Base-by-base conservation (phyloP, 345 rosid species). In the Salix arbutifolia region DNA sequence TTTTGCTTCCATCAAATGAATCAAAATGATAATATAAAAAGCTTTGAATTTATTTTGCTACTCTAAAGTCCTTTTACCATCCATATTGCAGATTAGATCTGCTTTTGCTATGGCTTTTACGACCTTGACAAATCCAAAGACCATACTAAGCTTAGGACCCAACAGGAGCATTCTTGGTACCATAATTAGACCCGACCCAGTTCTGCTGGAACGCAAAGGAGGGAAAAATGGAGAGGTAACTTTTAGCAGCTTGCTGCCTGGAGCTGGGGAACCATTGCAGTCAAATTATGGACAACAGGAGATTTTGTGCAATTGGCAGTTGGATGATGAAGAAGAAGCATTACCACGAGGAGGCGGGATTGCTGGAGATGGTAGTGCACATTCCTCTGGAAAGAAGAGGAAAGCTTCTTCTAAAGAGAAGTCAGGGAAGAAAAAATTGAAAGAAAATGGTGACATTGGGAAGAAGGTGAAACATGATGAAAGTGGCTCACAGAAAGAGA, bases 131-230 rank as follows among this genome's bases (percentile, higher is more conserved):
- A 93, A 93, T 83, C 73, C 91, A 6, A 89, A 88, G 80, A 83
- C 77, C 64, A 89, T 93, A 65, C 78, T 78, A 81, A 58, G 85
- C 26, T 85, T 96, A 48, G 94, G 93, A 23, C 88, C 92, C 30
- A 85, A 86, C 80, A 77, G 93, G 81, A 96, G 98, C 86, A 93
- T 96, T 52, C 97, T 93, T 11, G 98, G 99, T 18, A 92, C 93
- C 50, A 91, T 96, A 83, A 91, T 93, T 80, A 90, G 98, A 84
- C 91, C 93, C 13, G 98, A 91, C 83, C 86, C 91, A 4, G 67
- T 88, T 67, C 80, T 96, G 76, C 77, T 88, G 61, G 89, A 90
- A 76, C 94, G 99, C 48, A 88, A 90, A 86, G 97, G 97, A 35
- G 99, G 98, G 26, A 53, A 75, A 17, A 89, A 84, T 31, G 91